Evolutionary conservation across 2,329 filamentous ascomycete species (phyloP), one percentile per base, ranked within the genome.

Genomic region (Aspergillus puulaauensis): DNA sequence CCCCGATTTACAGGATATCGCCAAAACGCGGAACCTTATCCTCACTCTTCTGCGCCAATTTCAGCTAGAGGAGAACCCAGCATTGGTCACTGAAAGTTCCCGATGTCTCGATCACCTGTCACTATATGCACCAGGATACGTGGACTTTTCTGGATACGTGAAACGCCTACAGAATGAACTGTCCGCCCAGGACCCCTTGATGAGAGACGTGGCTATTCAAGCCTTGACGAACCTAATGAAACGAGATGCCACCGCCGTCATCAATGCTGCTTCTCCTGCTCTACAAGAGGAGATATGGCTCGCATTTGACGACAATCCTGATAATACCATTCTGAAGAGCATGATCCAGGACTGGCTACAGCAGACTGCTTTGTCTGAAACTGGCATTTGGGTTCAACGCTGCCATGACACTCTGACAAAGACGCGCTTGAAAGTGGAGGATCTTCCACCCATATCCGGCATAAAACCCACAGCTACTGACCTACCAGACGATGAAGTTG

Each of bases 171-270:
- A 98, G 69, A 84, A 82, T 46, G 88, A 93, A 62, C 80, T 98
- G 41, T 84, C 86, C 44, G 91, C 89, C 0, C 81, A 85, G 17
- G 85, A 88, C 52, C 77, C 82, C 5, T 83, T 89, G 19, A 83
- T 98, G 40, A 84, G 89, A 53, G 88, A 93, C 67, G 88, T 90
- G 61, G 91, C 93, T 2, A 84, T 97, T 12, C 90, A 96, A 70
- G 93, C 93, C 1, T 79, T 99, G 0, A 93, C 96, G 68, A 96
- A 96, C 62, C 82, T 98, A 37, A 98, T 99, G 93, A 93, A 96
- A 74, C 84, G 92, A 47, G 89, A 96, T 68, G 90, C 93, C 0
- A 85, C 89, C 58, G 90, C 93, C 61, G 92, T 98, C 9, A 83
- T 97, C 19, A 78, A 83, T 46, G 87, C 88, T 5, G 91, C 91